Base-by-base conservation (phyloP, 208 protist genomes). In the Acanthamoeba triangularis region DNA sequence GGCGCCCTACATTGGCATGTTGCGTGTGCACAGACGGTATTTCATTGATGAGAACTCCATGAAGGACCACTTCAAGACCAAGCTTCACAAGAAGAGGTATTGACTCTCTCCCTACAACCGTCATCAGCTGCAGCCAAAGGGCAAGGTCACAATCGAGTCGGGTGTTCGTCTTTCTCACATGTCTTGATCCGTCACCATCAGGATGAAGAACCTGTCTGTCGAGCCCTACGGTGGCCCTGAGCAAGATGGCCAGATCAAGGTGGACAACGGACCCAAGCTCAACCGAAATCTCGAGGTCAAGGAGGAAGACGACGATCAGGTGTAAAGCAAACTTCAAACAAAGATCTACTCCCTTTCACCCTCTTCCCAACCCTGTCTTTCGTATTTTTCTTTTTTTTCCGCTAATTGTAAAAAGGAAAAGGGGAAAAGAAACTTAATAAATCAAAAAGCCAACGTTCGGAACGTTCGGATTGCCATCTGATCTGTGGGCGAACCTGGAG, bases 11-110 rank as follows among this genome's bases (percentile, higher is more conserved):
- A 2, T 47, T 49, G 8, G n/a, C 35, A 7, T 80, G 72, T 14
- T 14, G 8, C n/a, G n/a, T 37, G 11, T 37, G 18, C 3, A 41
- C 33, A 54, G 52, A 2, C 80, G 80, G 30, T 88, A 88, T 35
- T 88, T 88, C 44, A 88, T 88, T 35, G 80, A 63, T 16, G 80
- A 88, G 80, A 33, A 88, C 30, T n/a, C 80, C 25, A 52, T 88
- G 80, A 88, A 88, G 80, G 52, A 54, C 47, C 80, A 88, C 80
- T 88, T 88, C 80, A 88, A 88, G 80, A 88, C 80, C 61, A 88
- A 88, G 44, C 47, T 61, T 5, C 80, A 88, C 80, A 88, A 88
- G 80, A 88, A 88, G 80, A 54, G 80, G 72, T 80, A 59, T 23
- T 59, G 33, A 33, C 30, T 8, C 25, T 47, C 30, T 23, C 35